phyloP scores from a whole-genome alignment of 2,329 filamentous ascomycete species.

The Diaporthe capsici region DNA sequence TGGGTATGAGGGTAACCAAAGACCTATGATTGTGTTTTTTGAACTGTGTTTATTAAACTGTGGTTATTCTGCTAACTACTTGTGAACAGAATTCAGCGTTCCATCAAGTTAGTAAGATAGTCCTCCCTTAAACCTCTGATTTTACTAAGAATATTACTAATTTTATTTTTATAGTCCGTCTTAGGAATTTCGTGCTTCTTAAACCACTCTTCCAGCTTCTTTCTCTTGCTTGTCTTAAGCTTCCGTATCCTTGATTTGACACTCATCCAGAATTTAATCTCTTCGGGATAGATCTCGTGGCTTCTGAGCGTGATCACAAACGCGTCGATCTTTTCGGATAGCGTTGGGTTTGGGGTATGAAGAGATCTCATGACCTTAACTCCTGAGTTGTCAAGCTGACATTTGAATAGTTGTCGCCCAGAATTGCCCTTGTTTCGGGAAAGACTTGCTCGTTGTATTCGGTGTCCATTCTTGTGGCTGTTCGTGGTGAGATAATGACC shows the following conservation, averaged over 20 bases:
- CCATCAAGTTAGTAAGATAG: not conserved
- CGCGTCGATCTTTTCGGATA: not conserved
- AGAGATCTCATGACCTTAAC: not conserved
- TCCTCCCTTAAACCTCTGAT: not conserved
- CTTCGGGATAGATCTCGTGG: not conserved
- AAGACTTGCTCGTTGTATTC: not conserved
- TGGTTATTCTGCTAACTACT: not conserved
- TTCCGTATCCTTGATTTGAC: not conserved
- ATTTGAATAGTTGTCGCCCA: not conserved
- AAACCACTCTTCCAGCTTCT: no score
- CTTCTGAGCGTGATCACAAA: not conserved
- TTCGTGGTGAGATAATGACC: not conserved
- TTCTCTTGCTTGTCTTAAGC: no score
- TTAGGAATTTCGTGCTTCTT: no score
- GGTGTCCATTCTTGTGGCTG: not conserved
- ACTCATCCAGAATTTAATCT: not conserved
- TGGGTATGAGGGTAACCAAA: constrained; percentile 21
- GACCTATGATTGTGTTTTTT: not conserved
- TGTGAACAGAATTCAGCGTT: not conserved
- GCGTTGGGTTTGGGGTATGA: not conserved
- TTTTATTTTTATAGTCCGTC: no score
- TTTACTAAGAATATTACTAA: not conserved
- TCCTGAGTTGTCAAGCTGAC: not conserved
- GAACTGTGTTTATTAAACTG: not conserved
- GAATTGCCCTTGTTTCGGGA: not conserved